Conservation (phyloP, 2,329 filamentous ascomycete species). For the Septoria linicola region DNA sequence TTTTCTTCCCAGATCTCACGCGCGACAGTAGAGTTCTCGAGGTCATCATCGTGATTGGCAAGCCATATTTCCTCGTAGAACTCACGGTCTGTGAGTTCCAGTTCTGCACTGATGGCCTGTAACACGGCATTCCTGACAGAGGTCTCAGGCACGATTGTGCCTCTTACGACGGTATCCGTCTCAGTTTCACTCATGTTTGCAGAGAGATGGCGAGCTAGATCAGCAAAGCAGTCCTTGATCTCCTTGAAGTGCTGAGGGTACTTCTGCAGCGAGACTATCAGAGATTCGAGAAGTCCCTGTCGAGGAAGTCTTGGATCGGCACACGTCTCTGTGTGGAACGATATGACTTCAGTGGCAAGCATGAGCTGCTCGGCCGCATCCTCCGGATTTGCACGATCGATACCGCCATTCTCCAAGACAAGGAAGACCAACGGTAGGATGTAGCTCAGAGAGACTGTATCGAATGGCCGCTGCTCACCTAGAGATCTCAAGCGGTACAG, state of each 20-base stretch:
- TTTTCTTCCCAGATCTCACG: conserved; percentile 95
- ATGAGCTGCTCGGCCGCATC: conserved; percentile 87
- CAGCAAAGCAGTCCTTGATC: conserved; percentile 86
- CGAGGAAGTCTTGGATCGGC: conserved; percentile 74
- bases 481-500: conserved; percentile 88
- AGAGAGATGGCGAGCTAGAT: conserved; percentile 80
- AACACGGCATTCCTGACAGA: conserved; percentile 81
- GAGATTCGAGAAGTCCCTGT: conserved; percentile 65
- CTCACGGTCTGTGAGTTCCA: conserved; percentile 83
- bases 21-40: conserved; percentile 81
- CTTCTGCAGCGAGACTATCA: conserved; percentile 80
- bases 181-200: conserved; percentile 74
- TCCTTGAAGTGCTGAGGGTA: conserved; percentile 94
- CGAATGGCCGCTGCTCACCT: conserved; percentile 90
- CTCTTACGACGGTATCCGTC: conserved; percentile 72
- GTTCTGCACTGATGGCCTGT: conserved; percentile 85
- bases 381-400: conserved; percentile 65
- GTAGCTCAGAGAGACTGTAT: conserved; percentile 83
- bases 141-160: conserved; percentile 73
- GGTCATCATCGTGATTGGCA: conserved; percentile 83
- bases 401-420: conserved; percentile 75
- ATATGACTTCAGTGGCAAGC: conserved; percentile 80
- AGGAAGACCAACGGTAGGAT: conserved; percentile 78
- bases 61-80: conserved; percentile 93
- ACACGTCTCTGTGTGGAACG: conserved; percentile 82